A percentile compares a stretch with the other conserved stretches of the same genome.
These are phyloP conservation scores for Ceriops zippeliana DNA, from an alignment of 345 rosid species.

Conservation along the genomic window DNA sequence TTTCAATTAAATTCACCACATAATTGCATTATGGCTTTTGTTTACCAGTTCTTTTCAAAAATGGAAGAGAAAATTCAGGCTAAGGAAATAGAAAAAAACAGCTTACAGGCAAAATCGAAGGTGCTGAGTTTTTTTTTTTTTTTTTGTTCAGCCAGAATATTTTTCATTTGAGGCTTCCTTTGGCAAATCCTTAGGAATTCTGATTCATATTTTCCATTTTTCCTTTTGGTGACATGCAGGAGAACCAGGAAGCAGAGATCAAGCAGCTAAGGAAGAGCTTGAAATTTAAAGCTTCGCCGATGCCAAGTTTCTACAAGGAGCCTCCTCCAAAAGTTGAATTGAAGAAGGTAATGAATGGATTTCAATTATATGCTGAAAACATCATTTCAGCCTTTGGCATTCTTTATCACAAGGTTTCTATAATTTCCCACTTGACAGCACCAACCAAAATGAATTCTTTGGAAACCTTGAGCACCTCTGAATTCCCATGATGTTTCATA, in stretches of 20 bases:
- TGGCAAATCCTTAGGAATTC: neutral
- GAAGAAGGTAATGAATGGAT: slow-evolving; percentile 25
- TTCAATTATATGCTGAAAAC: neutral
- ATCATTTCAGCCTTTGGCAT: slow-evolving; percentile 1
- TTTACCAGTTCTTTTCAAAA: slow-evolving; percentile 27
- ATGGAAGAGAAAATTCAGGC: slow-evolving; percentile 34
- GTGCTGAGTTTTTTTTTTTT: neutral
- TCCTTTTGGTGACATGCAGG: slow-evolving; percentile 17
- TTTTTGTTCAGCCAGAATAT: neutral
- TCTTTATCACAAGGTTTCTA: slow-evolving; percentile 3
- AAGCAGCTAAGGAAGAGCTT: slow-evolving; percentile 29
- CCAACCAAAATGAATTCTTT: neutral
- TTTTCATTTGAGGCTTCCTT: slow-evolving; percentile 4
- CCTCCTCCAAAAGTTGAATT: slow-evolving; percentile 32
- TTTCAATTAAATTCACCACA: slow-evolving; percentile 2
- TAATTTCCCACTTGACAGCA: slow-evolving; percentile 7
- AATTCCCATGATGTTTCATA: too few species aligned
- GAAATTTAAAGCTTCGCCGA: slow-evolving; percentile 31
- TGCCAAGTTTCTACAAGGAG: slow-evolving; percentile 35
- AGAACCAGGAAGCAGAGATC: slow-evolving; percentile 34
- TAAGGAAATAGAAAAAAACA: slow-evolving; percentile 27
- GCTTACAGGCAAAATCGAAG: slow-evolving; percentile 27
- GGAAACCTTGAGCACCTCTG: neutral
- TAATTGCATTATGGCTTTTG: slow-evolving; percentile 1
- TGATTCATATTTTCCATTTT: neutral